Base-by-base conservation (phyloP, 1,284 basidiomycete species). In the Athelia psychrophila region DNA sequence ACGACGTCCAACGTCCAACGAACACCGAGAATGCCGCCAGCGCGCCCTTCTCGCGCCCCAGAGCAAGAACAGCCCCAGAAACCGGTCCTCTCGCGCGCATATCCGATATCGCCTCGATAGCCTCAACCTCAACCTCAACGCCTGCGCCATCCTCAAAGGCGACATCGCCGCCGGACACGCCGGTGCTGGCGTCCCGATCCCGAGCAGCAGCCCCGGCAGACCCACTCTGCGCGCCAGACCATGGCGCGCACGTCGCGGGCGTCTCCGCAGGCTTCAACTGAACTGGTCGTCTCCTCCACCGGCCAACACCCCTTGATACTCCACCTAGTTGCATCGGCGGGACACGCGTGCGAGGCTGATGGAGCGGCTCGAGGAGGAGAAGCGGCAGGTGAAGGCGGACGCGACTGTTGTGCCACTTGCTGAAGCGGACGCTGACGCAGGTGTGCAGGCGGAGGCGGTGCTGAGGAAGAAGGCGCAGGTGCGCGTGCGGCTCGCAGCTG, bases 381-480 rank as follows among this genome's bases (percentile, higher is more conserved):
- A 74, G 66, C 65, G 60, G 50, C 59, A 59, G 30, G 62, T n/a
- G 6, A 42, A 6, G n/a, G 16, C 20, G 38, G n/a, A n/a, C 9
- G 38, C n/a, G 6, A n/a, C 6, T 9, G n/a, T 42, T 5, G 38
- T 42, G 20, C n/a, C 33, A 12, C 33, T 35, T 35, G 12, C 33
- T n/a, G n/a, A n/a, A n/a, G 33, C 33, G 33, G 38, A 42, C 16
- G n/a, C n/a, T n/a, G n/a, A n/a, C n/a, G 16, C 49, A 38, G 62
- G 66, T 59, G 50, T 63, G 47, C 57, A 54, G 44, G 56, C 52
- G 53, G 81, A 81, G 63, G 72, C 65, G 56, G 68, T 64, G 55
- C 66, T 83, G 58, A 76, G 78, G 54, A 66, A 65, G 45, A 77
- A 78, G 58, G 76, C 78, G 48, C 77, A 72, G 53, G 60, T 83